Evolutionary conservation across 2,329 filamentous ascomycete species (phyloP).

Genomic region (Paecilomyces fulvus): DNA sequence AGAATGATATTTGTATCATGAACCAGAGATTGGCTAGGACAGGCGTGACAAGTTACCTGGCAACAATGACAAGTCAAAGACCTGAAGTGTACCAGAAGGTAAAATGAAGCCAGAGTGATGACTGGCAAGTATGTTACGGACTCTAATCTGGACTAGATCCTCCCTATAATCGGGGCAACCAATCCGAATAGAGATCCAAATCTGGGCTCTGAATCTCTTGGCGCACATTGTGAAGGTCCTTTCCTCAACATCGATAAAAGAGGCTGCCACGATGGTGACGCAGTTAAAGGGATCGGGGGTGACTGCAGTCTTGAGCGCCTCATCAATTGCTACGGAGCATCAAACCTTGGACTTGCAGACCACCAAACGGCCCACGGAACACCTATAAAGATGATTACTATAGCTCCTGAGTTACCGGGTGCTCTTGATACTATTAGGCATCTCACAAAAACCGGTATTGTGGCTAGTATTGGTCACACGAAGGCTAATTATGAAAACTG

Average conservation of each 20-base stretch:
- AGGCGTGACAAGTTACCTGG: constrained; percentile 10
- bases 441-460: constrained; percentile 4
- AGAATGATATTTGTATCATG: constrained; percentile 6
- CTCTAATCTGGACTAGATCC: constrained; percentile 1
- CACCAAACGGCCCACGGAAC: background rate
- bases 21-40: constrained; percentile 7
- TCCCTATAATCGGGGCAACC: constrained; percentile 7
- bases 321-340: background rate
- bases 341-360: background rate
- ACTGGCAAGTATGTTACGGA: constrained; percentile 4
- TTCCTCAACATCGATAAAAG: constrained; percentile 1
- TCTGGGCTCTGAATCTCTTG: constrained; percentile 8
- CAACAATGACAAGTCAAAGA: constrained; percentile 9
- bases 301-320: background rate
- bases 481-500: constrained; percentile 6
- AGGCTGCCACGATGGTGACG: background rate
- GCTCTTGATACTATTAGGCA: constrained; percentile 7
- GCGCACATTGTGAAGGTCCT: constrained; percentile 10
- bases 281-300: background rate
- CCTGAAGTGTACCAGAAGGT: background rate
- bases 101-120: constrained; percentile 3
- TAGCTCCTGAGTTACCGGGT: constrained; percentile 8
- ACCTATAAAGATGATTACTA: constrained; percentile 9
- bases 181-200: constrained; percentile 3
- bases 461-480: constrained; percentile 9